Base-by-base conservation (phyloP, 73 alveolate genomes). In the Loxodes magnus region DNA sequence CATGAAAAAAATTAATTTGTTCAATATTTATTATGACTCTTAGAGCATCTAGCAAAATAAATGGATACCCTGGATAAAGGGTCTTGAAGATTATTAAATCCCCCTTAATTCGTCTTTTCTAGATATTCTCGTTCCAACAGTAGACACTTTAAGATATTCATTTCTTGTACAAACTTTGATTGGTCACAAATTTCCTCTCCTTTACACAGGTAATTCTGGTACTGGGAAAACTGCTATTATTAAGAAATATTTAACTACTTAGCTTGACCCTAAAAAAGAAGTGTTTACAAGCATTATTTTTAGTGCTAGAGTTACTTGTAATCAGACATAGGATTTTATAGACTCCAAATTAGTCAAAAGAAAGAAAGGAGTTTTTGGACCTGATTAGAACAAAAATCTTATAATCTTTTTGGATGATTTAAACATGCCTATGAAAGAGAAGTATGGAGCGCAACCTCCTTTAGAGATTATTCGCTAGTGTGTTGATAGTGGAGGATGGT, bases 401-500 rank as follows among this genome's bases (percentile, higher is more conserved):
- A 65, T 88, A 36, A 75, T 88, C 56, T 86, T 88, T n/a, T 77
- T 93, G 51, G 97, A 88, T 64, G 97, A 88, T 58, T 57, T 88
- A 17, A 88, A 88, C 73, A 88, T 88, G 97, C 97, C 97, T 6
- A 71, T 77, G 22, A 78, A 80, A 43, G 95, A 88, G 66, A 75
- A 82, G 52, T 88, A 81, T 43, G 97, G 97, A 5, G 97, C 97
- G 23, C 82, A 70, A 56, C 90, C 84, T 28, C 77, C 96, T 9
- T 54, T 88, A 17, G 97, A 88, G 61, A 70, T 88, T 28, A 59
- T 88, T 22, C 55, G 97, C 33, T 90, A 82, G 65, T 70, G 82
- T 75, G 49, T 88, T 35, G 97, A 88, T 69, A 73, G 87, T 61
- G 96, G 93, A 54, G 98, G 96, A 48, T 93, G 99, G 98, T 93